Base-by-base conservation (phyloP, 352 stramenopile genomes). In the Phytophthora pistaciae region DNA sequence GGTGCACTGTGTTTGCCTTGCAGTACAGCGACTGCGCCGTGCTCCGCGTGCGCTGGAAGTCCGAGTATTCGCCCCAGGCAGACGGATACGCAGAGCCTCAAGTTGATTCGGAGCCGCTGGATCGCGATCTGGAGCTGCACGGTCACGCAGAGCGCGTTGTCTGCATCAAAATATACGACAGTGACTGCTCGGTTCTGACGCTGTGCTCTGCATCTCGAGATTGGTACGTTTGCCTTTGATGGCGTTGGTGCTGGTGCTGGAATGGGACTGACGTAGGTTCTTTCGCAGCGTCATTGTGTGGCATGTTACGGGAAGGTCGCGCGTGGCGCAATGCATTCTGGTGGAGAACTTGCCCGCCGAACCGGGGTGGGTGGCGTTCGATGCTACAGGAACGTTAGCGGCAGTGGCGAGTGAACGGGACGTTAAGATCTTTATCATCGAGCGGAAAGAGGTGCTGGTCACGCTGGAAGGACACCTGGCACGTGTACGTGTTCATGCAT, bases 381-480 rank as follows among this genome's bases (percentile, higher is more conserved):
- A 96, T 63, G 77, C 72, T 25, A 91, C 85, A 0, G 84, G 85
- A 0, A 82, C 83, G 3, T 76, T 94, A 13, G 52, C 93, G 5
- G 88, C 87, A 2, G 64, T 94, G 11, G 80, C 77, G 10, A 77
- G 64, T 60, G 79, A 85, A 14, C 63, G 75, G 9, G 64, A 88
- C 56, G 84, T 94, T 3, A 78, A 91, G 31, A 66, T 96, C 2
- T 77, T 87, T 29, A 56, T 88, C 20, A 64, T 94, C 33, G 82
- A 90, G 48, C 66, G 78, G 23, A 67, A 77, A 10, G 84, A 84
- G 11, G 72, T 93, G 29, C 74, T 90, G 38, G 75, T 87, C 52
- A 92, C 87, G 9, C 64, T 96, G 14, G 85, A 96, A 74, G 88
- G 84, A 7, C 87, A 96, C 52, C 42, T 91, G 33, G 85, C 83